These are phyloP conservation scores for Plasmodium coatneyi DNA, from an alignment of 169 alveolate species.

Conservation along the genomic window DNA sequence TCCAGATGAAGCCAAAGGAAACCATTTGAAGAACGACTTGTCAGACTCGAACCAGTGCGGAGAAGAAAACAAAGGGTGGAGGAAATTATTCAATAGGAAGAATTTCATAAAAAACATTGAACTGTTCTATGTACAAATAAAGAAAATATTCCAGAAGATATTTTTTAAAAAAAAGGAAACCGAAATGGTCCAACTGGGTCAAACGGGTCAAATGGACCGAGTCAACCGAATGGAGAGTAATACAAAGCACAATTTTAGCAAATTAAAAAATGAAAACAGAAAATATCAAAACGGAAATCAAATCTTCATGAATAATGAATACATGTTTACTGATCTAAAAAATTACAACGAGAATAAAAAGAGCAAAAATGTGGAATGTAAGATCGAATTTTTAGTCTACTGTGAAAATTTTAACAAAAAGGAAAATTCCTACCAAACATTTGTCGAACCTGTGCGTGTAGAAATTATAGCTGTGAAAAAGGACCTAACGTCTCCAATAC, in stretches of 20 bases:
- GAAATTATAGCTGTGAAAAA: constrained; percentile 59
- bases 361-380: constrained; percentile 50
- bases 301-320: constrained; percentile 27
- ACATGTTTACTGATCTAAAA: constrained; percentile 21
- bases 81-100: constrained; percentile 7
- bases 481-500: constrained; percentile 45
- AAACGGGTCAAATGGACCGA: background rate
- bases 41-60: background rate
- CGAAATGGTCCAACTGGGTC: background rate
- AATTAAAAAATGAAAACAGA: background rate
- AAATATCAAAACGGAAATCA: constrained; percentile 21
- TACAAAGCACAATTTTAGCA: background rate
- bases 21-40: background rate
- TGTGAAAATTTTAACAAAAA: constrained; percentile 69
- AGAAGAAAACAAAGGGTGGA: constrained; percentile 12
- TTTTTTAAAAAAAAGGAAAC: constrained; percentile 34
- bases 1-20: background rate
- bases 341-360: constrained; percentile 51
- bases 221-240: background rate
- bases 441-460: constrained; percentile 59
- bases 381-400: constrained; percentile 44
- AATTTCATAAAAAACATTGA: constrained; percentile 23
- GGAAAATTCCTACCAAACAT: constrained; percentile 69
- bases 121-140: constrained; percentile 29
- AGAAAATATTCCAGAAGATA: constrained; percentile 17